phyloP scores from a whole-genome alignment of 495 filamentous ascomycete genomes.

The Lepidopterella palustris region DNA sequence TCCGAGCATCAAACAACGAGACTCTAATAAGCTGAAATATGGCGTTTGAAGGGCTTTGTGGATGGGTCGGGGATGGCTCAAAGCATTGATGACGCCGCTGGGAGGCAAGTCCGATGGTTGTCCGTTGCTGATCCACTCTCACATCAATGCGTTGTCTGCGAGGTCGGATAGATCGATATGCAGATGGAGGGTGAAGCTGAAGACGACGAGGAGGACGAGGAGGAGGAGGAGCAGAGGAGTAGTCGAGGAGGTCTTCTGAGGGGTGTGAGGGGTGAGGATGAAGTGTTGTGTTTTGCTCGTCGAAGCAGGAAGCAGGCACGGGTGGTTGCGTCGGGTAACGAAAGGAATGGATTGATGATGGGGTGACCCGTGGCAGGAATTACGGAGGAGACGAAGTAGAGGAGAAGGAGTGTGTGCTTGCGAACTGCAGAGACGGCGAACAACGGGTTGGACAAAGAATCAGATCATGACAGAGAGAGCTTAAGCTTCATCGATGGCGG shows the following conservation, averaged over 20 bases:
- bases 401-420: conserved; percentile 11
- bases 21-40: conserved; percentile 9
- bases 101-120: conserved; percentile 10
- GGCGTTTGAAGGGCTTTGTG: conserved; percentile 3
- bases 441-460: conserved; percentile 2
- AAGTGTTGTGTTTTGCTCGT: conserved; percentile 1
- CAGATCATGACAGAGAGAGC: conserved; percentile 1
- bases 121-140: conserved; percentile 13
- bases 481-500: not conserved
- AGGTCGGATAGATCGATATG: conserved; percentile 19
- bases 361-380: too few relatives aligned
- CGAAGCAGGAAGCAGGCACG: conserved; percentile 27
- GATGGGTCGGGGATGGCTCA: conserved; percentile 5
- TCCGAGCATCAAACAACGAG: conserved; percentile 20
- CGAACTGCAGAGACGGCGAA: conserved; percentile 9
- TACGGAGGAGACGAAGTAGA: conserved; percentile 11
- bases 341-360: conserved; percentile 7
- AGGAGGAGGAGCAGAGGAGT: not conserved
- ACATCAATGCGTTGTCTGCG: conserved; percentile 26
- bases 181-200: not conserved
- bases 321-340: conserved; percentile 20
- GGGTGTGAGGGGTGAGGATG: not conserved
- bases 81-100: conserved; percentile 19
- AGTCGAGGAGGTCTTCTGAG: too few relatives aligned
- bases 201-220: conserved; percentile 3